Evolutionary conservation across 73 alveolate species (phyloP).

Genomic region (Paramecium caudatum): DNA sequence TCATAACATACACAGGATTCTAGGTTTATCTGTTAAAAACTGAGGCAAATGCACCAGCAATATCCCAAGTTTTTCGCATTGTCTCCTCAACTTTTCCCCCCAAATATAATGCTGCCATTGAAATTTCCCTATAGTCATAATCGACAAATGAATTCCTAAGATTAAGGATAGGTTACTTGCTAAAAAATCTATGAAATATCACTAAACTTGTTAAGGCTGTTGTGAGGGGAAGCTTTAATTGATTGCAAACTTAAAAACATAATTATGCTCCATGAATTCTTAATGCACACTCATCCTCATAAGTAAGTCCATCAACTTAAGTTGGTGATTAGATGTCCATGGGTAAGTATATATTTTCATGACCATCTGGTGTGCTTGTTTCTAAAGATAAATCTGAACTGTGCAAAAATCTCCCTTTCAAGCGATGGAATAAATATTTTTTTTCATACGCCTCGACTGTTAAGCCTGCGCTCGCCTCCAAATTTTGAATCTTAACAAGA

Average conservation of each 20-base stretch:
- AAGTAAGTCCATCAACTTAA: slow-evolving; percentile 55
- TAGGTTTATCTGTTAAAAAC: slow-evolving; percentile 14
- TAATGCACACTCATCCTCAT: slow-evolving; percentile 56
- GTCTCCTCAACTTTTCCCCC: slow-evolving; percentile 57
- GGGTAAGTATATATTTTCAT: slow-evolving; percentile 54
- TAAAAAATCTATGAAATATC: slow-evolving; percentile 49
- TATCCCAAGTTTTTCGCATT: slow-evolving; percentile 52
- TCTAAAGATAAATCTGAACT: slow-evolving; percentile 37
- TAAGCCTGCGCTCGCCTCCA: background rate
- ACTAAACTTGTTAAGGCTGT: slow-evolving; percentile 57
- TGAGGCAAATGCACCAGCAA: slow-evolving; percentile 27
- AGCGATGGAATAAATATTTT: slow-evolving; percentile 32
- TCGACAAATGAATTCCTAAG: slow-evolving; percentile 47
- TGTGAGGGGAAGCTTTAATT: slow-evolving; percentile 23
- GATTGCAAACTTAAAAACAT: slow-evolving; percentile 42
- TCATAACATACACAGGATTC: slow-evolving; percentile 15
- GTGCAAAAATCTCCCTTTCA: slow-evolving; percentile 40
- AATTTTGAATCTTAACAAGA: background rate
- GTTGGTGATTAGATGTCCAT: slow-evolving; percentile 57
- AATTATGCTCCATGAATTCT: slow-evolving; percentile 65
- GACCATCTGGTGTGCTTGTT: slow-evolving; percentile 51
- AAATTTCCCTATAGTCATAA: slow-evolving; percentile 49
- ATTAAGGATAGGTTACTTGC: background rate
- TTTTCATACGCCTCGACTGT: slow-evolving; percentile 28
- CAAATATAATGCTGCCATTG: slow-evolving; percentile 55